phyloP scores from a whole-genome alignment of 2,329 filamentous ascomycete species.

The Sporothrix dimorphospora region DNA sequence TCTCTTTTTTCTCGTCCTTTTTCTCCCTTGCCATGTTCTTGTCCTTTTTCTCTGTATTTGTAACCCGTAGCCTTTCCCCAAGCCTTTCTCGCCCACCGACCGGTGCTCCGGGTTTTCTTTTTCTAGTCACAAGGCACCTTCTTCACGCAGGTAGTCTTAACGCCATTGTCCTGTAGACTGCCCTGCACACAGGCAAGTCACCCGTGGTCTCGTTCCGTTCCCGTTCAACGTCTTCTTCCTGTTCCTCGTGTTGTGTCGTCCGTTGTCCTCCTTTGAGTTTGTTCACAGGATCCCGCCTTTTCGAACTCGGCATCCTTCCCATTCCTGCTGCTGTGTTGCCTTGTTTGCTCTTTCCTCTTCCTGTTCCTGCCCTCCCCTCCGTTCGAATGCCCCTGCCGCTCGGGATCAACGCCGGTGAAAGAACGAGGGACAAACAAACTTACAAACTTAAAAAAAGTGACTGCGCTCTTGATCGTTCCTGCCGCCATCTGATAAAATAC shows the following conservation, averaged over 20 bases:
- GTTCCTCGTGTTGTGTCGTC: not conserved
- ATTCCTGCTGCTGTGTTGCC: not conserved
- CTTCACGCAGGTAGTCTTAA: not conserved
- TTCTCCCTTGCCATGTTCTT: too few species aligned
- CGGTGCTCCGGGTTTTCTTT: not conserved
- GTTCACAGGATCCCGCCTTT: not conserved
- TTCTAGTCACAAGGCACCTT: not conserved
- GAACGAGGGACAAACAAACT: not conserved
- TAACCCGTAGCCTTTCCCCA: not conserved
- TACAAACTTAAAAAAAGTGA: not conserved
- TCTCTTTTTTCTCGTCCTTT: not conserved
- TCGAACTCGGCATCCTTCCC: not conserved
- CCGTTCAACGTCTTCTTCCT: not conserved
- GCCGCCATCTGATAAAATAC: not conserved
- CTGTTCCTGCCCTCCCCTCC: too few species aligned
- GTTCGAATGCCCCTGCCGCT: not conserved
- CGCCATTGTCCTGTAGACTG: not conserved
- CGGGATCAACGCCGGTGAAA: not conserved
- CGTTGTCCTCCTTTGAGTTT: not conserved
- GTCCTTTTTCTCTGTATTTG: not conserved
- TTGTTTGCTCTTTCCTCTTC: not conserved
- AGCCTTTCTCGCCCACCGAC: not conserved
- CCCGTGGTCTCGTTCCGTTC: not conserved
- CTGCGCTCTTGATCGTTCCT: not conserved
- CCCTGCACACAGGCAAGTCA: slow-evolving; percentile 1